Evolutionary conservation across 139 green algal genomes (phyloP).

Genomic region (Volvox reticuliferus): DNA sequence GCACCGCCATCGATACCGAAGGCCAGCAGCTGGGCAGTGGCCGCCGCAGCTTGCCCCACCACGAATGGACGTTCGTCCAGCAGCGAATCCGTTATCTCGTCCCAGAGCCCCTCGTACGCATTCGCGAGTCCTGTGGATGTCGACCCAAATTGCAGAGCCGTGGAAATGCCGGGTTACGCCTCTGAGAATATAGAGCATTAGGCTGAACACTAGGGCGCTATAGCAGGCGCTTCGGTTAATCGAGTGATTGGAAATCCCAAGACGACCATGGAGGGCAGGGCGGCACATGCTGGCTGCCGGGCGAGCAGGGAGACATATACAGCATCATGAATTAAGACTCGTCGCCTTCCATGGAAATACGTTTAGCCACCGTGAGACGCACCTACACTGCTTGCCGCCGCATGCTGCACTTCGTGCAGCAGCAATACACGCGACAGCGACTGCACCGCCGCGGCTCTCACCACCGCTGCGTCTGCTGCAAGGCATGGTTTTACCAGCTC

Average conservation of each 20-base stretch:
- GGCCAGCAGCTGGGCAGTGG: slow-evolving; percentile 33
- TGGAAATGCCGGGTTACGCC: too few relatives aligned
- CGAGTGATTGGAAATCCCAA: too few relatives aligned
- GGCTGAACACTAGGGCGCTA: too few relatives aligned
- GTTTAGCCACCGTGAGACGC: not conserved
- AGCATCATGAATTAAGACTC: too few relatives aligned
- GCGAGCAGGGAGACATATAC: too few relatives aligned
- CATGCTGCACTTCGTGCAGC: slow-evolving; percentile 5
- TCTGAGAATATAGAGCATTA: too few relatives aligned
- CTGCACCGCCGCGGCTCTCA: not conserved
- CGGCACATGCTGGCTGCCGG: too few relatives aligned
- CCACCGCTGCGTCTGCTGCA: not conserved
- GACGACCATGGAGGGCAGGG: too few relatives aligned
- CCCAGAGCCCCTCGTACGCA: slow-evolving; percentile 42
- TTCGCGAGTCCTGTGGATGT: slow-evolving; percentile 35
- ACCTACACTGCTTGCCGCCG: not conserved
- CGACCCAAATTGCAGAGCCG: not conserved
- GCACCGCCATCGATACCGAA: not conserved
- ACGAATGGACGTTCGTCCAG: slow-evolving; percentile 53
- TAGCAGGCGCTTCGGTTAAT: too few relatives aligned
- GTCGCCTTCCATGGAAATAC: too few relatives aligned
- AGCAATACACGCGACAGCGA: slow-evolving; percentile 10
- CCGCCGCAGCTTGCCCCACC: slow-evolving; percentile 31
- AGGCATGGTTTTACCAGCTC: slow-evolving; percentile 38
- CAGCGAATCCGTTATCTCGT: slow-evolving; percentile 40